Conservation (phyloP, 1,284 basidiomycete species). For the Leucoagaricus sp. region DNA sequence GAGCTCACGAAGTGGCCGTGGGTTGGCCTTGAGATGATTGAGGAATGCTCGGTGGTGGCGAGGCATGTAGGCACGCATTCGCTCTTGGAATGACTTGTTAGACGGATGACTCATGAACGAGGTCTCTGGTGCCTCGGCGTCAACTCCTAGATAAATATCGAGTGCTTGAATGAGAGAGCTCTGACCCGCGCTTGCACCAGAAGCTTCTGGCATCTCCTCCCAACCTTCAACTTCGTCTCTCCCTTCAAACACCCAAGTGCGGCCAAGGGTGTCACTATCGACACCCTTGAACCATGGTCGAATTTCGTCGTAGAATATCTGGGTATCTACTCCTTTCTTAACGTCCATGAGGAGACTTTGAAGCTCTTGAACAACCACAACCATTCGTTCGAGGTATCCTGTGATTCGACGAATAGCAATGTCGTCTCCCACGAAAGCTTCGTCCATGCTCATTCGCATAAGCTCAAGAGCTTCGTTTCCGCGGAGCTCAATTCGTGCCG, state of each 20-base stretch:
- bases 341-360: conserved; percentile 63
- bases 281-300: conserved; percentile 93
- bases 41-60: conserved; percentile 87
- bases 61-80: conserved; percentile 91
- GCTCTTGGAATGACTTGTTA: conserved; percentile 60
- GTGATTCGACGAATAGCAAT: conserved; percentile 78
- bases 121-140: conserved; percentile 38
- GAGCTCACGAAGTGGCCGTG: conserved; percentile 51
- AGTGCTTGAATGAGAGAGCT: conserved; percentile 88
- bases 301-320: conserved; percentile 82
- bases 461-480: conserved; percentile 85
- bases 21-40: conserved; percentile 63
- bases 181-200: conserved; percentile 91
- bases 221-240: conserved; percentile 37
- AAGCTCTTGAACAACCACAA: conserved; percentile 68
- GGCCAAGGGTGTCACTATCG: conserved; percentile 59
- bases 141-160: conserved; percentile 88
- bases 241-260: conserved; percentile 78
- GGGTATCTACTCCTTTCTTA: conserved; percentile 75
- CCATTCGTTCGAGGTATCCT: conserved; percentile 68
- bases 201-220: conserved; percentile 51
- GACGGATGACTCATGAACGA: conserved; percentile 36
- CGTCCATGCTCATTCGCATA: conserved; percentile 90
- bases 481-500: conserved; percentile 89
- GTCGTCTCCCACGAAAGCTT: conserved; percentile 86